Percentiles rank a stretch among this genome's conserved stretches.
Conservation (phyloP, 83 land plant genomes). For the Picea abies region DNA sequence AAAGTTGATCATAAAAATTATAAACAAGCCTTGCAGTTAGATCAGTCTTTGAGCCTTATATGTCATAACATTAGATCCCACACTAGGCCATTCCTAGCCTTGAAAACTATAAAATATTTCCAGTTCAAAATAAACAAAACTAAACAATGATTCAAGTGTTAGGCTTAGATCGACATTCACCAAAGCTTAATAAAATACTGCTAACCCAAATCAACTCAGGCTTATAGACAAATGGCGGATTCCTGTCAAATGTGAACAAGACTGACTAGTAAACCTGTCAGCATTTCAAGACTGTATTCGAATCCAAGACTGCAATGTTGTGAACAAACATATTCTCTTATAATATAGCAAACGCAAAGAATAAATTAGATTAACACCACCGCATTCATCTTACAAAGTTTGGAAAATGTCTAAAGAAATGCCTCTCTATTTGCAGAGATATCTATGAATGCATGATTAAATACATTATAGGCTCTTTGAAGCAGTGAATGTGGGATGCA, state of each 20-base stretch:
- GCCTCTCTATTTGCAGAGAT: constrained; percentile 10
- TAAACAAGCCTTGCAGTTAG: not conserved
- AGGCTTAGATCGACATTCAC: not conserved
- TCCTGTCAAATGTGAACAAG: not conserved
- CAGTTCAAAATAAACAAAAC: not conserved
- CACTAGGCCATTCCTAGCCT: not conserved
- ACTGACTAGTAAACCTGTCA: not conserved
- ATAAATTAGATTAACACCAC: constrained; percentile 18
- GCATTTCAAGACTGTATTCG: not conserved
- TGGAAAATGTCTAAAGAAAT: constrained; percentile 8
- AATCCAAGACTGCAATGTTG: not conserved
- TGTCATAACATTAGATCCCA: not conserved
- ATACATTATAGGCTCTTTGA: constrained; percentile 13
- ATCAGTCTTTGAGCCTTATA: not conserved
- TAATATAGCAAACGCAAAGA: not conserved
- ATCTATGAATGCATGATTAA: not conserved
- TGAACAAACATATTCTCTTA: not conserved
- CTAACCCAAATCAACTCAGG: not conserved
- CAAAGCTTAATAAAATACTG: not conserved
- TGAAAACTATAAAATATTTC: not conserved
- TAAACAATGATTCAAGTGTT: not conserved
- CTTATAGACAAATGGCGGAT: not conserved
- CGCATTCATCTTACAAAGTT: constrained; percentile 7
- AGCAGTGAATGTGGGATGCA: constrained; percentile 22
- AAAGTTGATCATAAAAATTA: not conserved